phyloP scores from a whole-genome alignment of 2,329 filamentous ascomycete species.

The Epichloe elymi region DNA sequence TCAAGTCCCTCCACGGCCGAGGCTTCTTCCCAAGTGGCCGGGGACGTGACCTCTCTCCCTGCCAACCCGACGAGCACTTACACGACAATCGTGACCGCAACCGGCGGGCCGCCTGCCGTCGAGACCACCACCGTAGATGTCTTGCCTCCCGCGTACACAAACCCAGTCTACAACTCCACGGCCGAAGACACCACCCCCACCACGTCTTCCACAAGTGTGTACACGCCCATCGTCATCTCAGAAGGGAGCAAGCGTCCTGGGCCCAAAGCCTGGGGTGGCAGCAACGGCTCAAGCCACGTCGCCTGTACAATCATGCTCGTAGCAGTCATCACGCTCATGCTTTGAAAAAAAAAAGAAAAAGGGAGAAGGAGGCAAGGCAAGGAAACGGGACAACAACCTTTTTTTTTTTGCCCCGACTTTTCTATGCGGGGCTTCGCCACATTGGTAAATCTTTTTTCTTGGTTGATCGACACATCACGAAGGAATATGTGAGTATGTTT shows the following conservation, averaged over 20 bases:
- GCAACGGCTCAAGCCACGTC: conserved; percentile 19
- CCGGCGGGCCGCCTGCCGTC: conserved; percentile 14
- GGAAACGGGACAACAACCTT: too few relatives aligned
- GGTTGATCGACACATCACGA: neutral
- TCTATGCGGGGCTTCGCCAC: too few relatives aligned
- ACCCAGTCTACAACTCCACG: conserved; percentile 19
- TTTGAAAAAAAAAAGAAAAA: conserved; percentile 13
- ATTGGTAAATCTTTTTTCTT: neutral
- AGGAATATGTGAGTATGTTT: conserved; percentile 1
- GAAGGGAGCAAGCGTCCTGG: conserved; percentile 20
- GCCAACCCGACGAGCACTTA: conserved; percentile 13
- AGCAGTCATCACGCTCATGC: conserved; percentile 19
- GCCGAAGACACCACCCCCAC: conserved; percentile 10
- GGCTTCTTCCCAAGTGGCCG: conserved; percentile 11
- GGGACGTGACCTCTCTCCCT: conserved; percentile 11
- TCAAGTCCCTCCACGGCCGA: neutral
- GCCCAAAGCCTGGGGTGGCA: conserved; percentile 16
- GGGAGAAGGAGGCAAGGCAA: neutral
- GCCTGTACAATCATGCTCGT: conserved; percentile 24
- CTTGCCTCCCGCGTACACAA: conserved; percentile 10
- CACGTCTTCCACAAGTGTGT: conserved; percentile 9
- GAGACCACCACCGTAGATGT: conserved; percentile 22
- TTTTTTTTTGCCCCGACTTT: too few relatives aligned
- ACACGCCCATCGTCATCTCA: conserved; percentile 18
- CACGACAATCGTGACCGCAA: conserved; percentile 20